A percentile compares a stretch with the other conserved stretches of the same genome.
Evolutionary conservation across 2,329 filamentous ascomycete genomes (phyloP).

Genomic region (Trichoderma sp.): DNA sequence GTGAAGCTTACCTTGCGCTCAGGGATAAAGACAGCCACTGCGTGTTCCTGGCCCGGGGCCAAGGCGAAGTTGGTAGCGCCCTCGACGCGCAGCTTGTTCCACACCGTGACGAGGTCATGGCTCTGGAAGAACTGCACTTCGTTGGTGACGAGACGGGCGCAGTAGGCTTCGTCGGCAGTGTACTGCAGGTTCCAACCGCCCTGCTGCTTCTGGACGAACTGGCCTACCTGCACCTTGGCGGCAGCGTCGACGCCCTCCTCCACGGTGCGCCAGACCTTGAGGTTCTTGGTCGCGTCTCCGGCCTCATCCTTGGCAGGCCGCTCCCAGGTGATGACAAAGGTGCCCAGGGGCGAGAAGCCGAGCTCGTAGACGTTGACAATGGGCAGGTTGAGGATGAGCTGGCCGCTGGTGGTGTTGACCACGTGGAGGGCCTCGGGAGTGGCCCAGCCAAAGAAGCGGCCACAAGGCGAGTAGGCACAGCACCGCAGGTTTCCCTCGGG

Average conservation of each 20-base stretch:
- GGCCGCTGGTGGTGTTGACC: constrained; percentile 76
- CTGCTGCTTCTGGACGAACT: constrained; percentile 94
- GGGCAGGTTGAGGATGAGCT: constrained; percentile 71
- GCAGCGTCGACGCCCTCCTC: constrained; percentile 64
- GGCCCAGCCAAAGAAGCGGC: constrained; percentile 95
- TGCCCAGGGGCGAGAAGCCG: constrained; percentile 88
- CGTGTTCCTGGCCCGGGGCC: constrained; percentile 85
- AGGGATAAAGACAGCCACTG: constrained; percentile 91
- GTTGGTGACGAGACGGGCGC: constrained; percentile 91
- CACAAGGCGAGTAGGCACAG: constrained; percentile 93
- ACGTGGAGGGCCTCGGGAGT: constrained; percentile 84
- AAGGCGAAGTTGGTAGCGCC: constrained; percentile 88
- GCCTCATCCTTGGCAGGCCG: constrained; percentile 88
- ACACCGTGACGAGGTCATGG: constrained; percentile 79
- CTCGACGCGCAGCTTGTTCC: constrained; percentile 94
- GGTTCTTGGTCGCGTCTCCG: constrained; percentile 91
- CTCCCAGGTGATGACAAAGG: constrained; percentile 96
- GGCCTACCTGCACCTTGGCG: constrained; percentile 75
- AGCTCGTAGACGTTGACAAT: constrained; percentile 89
- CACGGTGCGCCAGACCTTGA: constrained; percentile 91
- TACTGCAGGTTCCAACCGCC: constrained; percentile 98
- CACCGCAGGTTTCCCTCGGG: constrained; percentile 94
- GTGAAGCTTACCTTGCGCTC: constrained; percentile 76
- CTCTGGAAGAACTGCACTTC: constrained; percentile 98
- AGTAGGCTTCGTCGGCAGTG: constrained; percentile 88